Base-by-base conservation (phyloP, 371 early-diverging fungal genomes). In the Rhizopus sp. region DNA sequence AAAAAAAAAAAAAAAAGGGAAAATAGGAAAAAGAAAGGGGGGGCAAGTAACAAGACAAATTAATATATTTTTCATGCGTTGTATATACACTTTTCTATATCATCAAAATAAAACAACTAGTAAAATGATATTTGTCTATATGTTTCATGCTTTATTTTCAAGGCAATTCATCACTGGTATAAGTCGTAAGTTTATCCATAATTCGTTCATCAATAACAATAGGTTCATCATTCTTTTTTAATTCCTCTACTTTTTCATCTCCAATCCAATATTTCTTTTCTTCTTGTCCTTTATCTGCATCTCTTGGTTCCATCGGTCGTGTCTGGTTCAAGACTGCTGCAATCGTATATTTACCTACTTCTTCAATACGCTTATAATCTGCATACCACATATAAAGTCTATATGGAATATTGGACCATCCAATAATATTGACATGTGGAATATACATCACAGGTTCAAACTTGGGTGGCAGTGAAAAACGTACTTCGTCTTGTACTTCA, bases 361-460 rank as follows among this genome's bases (percentile, higher is more conserved):
- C 72, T 12, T 85, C 82, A 38, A 85, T 80, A 46, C 83, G 77
- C 40, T 80, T 76, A 40, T 83, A 81, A 48, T 83, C 84, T 46
- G 80, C 78, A 58, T 79, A 72, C 69, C 84, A 83, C 56, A 81
- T 76, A 63, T 74, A 84, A 34, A 86, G 42, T 62, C 85, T 75
- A 53, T 84, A 79, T 38, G 84, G 86, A 50, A 85, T 72, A 56
- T 85, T 86, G 33, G 68, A 67, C 86, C 86, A 85, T 37, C 88
- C 88, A 58, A 81, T 81, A 49, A 85, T 73, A 60, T 88, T 88
- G 50, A 82, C 73, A 57, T 84, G 85, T 32, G 83, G 86, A 50
- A 88, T 73, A 59, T 84, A 88, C 53, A 84, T 82, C n/a, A 88
- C 63, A 40, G 86, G 79, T 16, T 82, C 78, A 12, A 86, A 62